Conservation (phyloP, 2,329 filamentous ascomycete species). For the Ceratocystis eucalypticola region DNA sequence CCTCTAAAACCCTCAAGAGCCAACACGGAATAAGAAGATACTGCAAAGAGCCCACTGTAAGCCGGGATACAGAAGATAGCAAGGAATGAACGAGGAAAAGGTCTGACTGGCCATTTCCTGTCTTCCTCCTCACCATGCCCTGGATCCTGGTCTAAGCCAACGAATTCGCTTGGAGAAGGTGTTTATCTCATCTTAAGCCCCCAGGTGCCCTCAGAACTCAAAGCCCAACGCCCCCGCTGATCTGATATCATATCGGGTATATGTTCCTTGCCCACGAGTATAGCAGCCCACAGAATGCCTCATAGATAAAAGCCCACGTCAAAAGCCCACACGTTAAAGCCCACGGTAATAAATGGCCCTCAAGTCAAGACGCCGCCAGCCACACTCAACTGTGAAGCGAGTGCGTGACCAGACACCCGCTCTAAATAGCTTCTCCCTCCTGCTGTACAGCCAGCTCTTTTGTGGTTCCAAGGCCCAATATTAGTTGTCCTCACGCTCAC, state of each 20-base stretch:
- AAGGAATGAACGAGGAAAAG: not conserved
- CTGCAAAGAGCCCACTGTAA: conserved; percentile 13
- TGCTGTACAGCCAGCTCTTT: not conserved
- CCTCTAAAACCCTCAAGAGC: not conserved
- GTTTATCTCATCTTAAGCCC: conserved; percentile 20
- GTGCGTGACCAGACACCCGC: not conserved
- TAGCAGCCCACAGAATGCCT: conserved; percentile 20
- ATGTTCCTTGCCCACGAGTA: conserved; percentile 20
- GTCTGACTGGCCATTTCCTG: not conserved
- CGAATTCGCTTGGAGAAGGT: conserved; percentile 17
- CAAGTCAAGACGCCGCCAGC: conserved; percentile 8
- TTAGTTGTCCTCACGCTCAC: not conserved
- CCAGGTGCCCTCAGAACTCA: conserved; percentile 20
- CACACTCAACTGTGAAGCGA: not conserved
- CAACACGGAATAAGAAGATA: conserved; percentile 1
- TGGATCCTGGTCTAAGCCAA: conserved; percentile 10
- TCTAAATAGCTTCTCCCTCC: not conserved
- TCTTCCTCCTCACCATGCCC: not conserved
- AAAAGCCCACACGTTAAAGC: conserved; percentile 19
- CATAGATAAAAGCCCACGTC: conserved; percentile 18
- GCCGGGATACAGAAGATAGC: not conserved
- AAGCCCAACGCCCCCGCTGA: conserved; percentile 16
- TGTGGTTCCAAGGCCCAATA: not conserved
- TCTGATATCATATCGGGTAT: conserved; percentile 1
- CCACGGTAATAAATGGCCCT: conserved; percentile 15